Base-by-base conservation (phyloP, 2,329 filamentous ascomycete genomes). In the Catunica adiposa region DNA sequence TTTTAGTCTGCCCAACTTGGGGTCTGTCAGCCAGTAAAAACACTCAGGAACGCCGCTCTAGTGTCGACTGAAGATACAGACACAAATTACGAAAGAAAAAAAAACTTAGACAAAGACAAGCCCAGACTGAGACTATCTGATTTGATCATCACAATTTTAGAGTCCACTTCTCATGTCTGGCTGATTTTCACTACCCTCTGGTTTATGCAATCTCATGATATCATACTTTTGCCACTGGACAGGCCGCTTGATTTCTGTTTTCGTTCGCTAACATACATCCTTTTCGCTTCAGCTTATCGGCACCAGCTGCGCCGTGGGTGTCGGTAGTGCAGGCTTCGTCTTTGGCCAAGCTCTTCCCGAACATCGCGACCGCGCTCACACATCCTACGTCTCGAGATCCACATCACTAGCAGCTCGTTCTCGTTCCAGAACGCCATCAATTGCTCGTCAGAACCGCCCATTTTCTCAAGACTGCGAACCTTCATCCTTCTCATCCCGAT, bases 241-340 rank as follows among this genome's bases (percentile, higher is more conserved):
- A 6, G 14, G 17, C 17, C 38, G 17, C 15, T 20, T 15, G 6
- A 15, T 7, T 42, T 42, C 5, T 42, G n/a, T 20, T 42, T 15
- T 15, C n/a, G 14, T 42, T 26, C 2, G 44, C 44, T 48, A 48
- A 48, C 44, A 7, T 48, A 17, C 3, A 23, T 42, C 38, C n/a
- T n/a, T 22, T 46, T 25, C 15, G 22, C 17, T 48, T 48, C 44
- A 81, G 78, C 76, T 81, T 63, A 74, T 80, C 68, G 78, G 77
- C 67, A 75, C 77, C 62, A 76, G 78, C 66, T 77, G 77, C 68
- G 77, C 76, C 61, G 74, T 79, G 65, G 78, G 77, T 68, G 76
- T 77, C 63, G 77, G 77, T 62, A 72, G 76, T 66, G 73, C 71
- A 62, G 77, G 78, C 62, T 68, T 81, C 60, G 75, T 76, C 61